Evolutionary conservation across 2,329 filamentous ascomycete species (phyloP), one percentile per base, ranked within the genome.

Genomic region (Gaeumannomyces tritici): DNA sequence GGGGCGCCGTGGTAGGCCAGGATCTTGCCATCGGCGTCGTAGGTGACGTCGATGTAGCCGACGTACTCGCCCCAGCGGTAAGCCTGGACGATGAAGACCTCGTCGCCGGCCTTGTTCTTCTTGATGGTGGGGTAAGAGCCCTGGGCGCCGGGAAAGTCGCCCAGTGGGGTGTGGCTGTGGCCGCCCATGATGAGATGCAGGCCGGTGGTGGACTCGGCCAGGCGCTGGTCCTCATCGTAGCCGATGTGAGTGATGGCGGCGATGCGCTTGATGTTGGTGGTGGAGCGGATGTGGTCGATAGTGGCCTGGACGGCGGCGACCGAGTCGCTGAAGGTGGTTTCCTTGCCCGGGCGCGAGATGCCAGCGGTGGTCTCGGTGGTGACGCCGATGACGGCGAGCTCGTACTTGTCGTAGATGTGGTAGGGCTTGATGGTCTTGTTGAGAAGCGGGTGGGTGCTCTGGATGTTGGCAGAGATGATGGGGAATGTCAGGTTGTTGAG

Each of bases 51-150:
- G 66, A 89, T 89, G 70, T 86, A 86, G 63, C 86, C 86, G 2
- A 89, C 73, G 62, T 88, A 88, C 73, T 88, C 84, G 61, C 86
- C 86, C 86, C 86, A 89, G 65, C 85, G 81, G 69, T 85, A 89
- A 2, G 85, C 82, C 9, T 85, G 87, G 24, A 89, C 86, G 67
- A 88, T 80, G 69, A 88, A 89, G 60, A 89, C 86, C 67, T 89
- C 86, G 42, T 88, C 82, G 57, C 84, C 85, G 60, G 84, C 80
- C 65, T 77, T 72, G 70, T 89, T 87, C 31, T 80, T 73, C 61
- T 80, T 79, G 60, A 89, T 83, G 18, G 86, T 89, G 1, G 86
- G 86, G 69, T 89, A 89, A 11, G 80, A 76, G 42, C 85, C 86
- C 67, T 79, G 76, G 18, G 85, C 81, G 28, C 77, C 78, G n/a